Evolutionary conservation across 768 basidiomycete genomes (phyloP).

Genomic region (Lactarius evosmus): DNA sequence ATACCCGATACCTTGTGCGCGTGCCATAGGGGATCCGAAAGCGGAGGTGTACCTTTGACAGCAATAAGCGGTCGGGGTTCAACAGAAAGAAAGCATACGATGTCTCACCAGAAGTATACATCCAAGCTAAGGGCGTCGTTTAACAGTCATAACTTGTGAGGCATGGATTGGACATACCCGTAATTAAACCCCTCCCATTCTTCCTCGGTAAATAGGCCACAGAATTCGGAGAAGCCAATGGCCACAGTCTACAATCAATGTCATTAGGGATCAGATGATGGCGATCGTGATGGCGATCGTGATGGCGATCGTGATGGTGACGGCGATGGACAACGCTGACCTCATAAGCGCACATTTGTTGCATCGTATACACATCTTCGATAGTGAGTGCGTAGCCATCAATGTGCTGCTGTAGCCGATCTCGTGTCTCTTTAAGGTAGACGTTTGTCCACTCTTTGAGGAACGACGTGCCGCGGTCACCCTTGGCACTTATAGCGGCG

Average conservation of each 20-base stretch:
- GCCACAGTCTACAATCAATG: conserved; percentile 66
- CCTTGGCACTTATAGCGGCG: conserved; percentile 43
- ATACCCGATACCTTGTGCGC: conserved; percentile 75
- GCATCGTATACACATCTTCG: conserved; percentile 73
- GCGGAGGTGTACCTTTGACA: conserved; percentile 58
- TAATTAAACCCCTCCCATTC: conserved; percentile 96
- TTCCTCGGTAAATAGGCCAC: conserved; percentile 81
- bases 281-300: background rate
- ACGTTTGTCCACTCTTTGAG: conserved; percentile 61
- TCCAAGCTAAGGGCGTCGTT: conserved; percentile 48
- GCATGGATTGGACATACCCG: conserved; percentile 41
- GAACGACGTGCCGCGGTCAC: conserved; percentile 56
- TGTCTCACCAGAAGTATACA: conserved; percentile 53
- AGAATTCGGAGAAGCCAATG: conserved; percentile 88
- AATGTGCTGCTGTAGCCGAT: conserved; percentile 57
- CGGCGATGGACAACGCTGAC: conserved; percentile 37
- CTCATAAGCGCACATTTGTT: conserved; percentile 85
- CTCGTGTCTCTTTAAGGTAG: conserved; percentile 66
- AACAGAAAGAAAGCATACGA: background rate
- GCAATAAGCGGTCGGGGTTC: background rate
- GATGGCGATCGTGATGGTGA: background rate
- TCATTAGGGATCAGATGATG: background rate
- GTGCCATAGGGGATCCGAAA: conserved; percentile 78
- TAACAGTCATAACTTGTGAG: conserved; percentile 43
- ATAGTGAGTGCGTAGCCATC: conserved; percentile 59